Conservation (phyloP, 495 filamentous ascomycete species). For the Aspergillus cavernicola region DNA sequence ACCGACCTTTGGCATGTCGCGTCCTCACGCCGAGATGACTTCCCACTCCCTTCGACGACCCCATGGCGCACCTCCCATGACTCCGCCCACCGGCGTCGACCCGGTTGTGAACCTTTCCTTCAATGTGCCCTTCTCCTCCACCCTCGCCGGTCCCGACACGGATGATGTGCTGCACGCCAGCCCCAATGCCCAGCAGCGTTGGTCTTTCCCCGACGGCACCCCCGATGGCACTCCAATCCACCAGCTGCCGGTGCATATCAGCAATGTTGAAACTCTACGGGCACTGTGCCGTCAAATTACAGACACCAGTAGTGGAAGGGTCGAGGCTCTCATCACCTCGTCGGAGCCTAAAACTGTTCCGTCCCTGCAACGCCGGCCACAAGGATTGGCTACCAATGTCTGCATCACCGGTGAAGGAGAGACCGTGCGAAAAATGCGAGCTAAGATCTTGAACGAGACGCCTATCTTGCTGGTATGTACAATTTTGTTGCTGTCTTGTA, state of each 20-base stretch:
- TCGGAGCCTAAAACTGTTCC: slow-evolving; percentile 75
- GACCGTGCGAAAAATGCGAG: slow-evolving; percentile 76
- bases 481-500: slow-evolving; percentile 17
- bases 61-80: slow-evolving; percentile 61
- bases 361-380: slow-evolving; percentile 60
- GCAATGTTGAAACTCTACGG: slow-evolving; percentile 74
- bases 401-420: slow-evolving; percentile 83
- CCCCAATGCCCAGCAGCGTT: slow-evolving; percentile 73
- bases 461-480: slow-evolving; percentile 77
- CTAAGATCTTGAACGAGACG: slow-evolving; percentile 78
- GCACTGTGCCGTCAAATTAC: slow-evolving; percentile 75
- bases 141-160: slow-evolving; percentile 82
- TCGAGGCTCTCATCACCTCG: slow-evolving; percentile 79
- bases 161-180: slow-evolving; percentile 91
- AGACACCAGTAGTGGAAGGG: slow-evolving; percentile 59
- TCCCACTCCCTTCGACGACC: slow-evolving; percentile 65
- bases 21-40: slow-evolving; percentile 72
- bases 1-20: slow-evolving; percentile 75
- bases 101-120: slow-evolving; percentile 76
- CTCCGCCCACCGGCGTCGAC: slow-evolving; percentile 61
- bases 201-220: slow-evolving; percentile 85
- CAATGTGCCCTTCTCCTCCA: slow-evolving; percentile 91
- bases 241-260: slow-evolving; percentile 81
- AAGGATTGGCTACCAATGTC: slow-evolving; percentile 82
- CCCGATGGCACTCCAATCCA: slow-evolving; percentile 77